A percentile compares a stretch with the other conserved stretches of the same genome.
These are phyloP conservation scores for Dorcoceras hygrometricum DNA, from an alignment of 257 asterid species.

Conservation along the genomic window DNA sequence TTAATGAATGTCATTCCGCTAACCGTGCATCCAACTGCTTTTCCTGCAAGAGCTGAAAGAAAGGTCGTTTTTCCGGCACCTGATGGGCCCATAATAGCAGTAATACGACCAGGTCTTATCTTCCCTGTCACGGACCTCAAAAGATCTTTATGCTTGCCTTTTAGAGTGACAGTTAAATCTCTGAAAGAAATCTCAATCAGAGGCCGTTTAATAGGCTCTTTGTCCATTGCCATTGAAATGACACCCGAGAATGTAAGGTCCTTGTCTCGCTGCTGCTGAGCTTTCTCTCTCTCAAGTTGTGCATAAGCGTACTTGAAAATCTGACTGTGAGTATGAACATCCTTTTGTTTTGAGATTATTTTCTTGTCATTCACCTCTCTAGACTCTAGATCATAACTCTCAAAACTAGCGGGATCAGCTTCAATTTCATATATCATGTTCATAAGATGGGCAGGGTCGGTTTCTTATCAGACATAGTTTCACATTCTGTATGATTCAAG, in stretches of 20 bases:
- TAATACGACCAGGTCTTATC: conserved; percentile 55
- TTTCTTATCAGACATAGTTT: conserved; percentile 24
- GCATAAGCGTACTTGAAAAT: conserved; percentile 60
- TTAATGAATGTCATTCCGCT: conserved; percentile 46
- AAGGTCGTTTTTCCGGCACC: conserved; percentile 69
- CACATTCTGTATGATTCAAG: conserved; percentile 29
- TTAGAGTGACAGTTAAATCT: conserved; percentile 48
- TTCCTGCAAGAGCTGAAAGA: conserved; percentile 66
- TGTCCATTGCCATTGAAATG: conserved; percentile 45
- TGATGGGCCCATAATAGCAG: conserved; percentile 63
- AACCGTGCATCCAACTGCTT: conserved; percentile 54
- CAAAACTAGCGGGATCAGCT: conserved; percentile 22
- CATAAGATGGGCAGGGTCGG: conserved; percentile 23
- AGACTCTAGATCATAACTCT: conserved; percentile 25
- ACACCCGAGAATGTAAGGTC: conserved; percentile 61
- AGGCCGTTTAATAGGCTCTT: conserved; percentile 41
- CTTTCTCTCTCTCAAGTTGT: conserved; percentile 59
- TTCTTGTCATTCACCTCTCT: conserved; percentile 27
- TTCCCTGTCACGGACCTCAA: conserved; percentile 51
- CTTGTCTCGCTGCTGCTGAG: conserved; percentile 47
- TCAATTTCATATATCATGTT: conserved; percentile 24
- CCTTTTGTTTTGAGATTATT: conserved; percentile 37
- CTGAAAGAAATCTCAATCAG: conserved; percentile 49
- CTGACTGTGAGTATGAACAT: conserved; percentile 49
- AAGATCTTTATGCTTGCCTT: conserved; percentile 48